Conservation (phyloP, 148 eudicot genomes). For the Vaccinium darrowii region DNA sequence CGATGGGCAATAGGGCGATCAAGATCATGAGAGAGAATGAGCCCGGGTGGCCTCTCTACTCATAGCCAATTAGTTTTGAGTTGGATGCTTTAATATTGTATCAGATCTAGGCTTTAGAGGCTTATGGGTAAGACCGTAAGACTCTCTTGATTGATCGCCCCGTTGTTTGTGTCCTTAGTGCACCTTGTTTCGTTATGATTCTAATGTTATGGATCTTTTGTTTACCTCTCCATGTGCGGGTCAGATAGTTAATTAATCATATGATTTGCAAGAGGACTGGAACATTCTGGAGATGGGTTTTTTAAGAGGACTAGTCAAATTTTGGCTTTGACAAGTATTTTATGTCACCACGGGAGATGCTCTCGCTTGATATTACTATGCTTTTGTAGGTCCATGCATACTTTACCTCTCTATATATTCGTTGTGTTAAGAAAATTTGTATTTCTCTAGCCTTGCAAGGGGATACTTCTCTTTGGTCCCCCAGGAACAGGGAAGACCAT, state of each 20-base stretch:
- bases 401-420: not conserved
- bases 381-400: not conserved
- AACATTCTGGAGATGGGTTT: not conserved
- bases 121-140: not conserved
- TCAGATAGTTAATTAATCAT: not conserved
- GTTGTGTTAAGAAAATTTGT: not conserved
- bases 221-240: too few relatives aligned
- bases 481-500: constrained; percentile 98
- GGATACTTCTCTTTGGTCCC: constrained; percentile 91
- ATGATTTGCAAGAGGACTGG: not conserved
- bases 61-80: not conserved
- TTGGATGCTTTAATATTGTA: not conserved
- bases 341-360: not conserved
- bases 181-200: not conserved
- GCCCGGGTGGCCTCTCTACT: not conserved
- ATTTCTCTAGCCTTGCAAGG: constrained; percentile 86
- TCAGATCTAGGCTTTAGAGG: not conserved
- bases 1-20: too few relatives aligned
- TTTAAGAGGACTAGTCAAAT: not conserved
- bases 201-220: not conserved
- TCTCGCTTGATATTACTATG: not conserved
- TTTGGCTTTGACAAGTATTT: not conserved
- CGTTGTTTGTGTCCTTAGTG: not conserved
- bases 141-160: not conserved
- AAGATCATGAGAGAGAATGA: too few relatives aligned